phyloP scores from a whole-genome alignment of 2,329 filamentous ascomycete species.

The Curvularia lunata region DNA sequence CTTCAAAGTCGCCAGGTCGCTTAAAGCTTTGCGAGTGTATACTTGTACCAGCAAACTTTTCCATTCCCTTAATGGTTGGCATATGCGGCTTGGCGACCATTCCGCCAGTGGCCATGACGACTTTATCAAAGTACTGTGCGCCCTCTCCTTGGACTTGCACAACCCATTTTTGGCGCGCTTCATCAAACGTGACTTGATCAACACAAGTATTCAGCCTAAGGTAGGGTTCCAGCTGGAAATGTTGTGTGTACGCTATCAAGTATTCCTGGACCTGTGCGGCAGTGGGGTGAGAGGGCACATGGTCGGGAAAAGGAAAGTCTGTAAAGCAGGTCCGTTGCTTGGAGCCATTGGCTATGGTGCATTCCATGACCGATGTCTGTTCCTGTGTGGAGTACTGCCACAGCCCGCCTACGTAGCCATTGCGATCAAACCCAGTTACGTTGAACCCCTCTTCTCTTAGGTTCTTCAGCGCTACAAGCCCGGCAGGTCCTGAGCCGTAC shows the following conservation, averaged over 20 bases:
- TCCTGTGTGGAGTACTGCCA: constrained; percentile 32
- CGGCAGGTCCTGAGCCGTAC: constrained; percentile 15
- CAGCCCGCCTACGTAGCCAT: constrained; percentile 29
- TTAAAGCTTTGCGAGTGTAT: constrained; percentile 27
- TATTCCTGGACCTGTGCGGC: constrained; percentile 32
- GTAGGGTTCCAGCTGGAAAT: constrained; percentile 25
- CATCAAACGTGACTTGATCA: constrained; percentile 19
- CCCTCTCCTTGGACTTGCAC: constrained; percentile 12
- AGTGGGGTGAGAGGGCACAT: constrained; percentile 24
- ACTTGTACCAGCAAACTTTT: constrained; percentile 23
- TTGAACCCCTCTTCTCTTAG: constrained; percentile 30
- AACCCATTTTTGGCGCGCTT: constrained; percentile 22
- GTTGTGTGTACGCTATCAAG: constrained; percentile 22
- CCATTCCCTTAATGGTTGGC: constrained; percentile 24
- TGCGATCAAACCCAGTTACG: constrained; percentile 30
- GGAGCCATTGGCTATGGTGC: constrained; percentile 30
- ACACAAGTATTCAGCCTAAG: constrained; percentile 24
- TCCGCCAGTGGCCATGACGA: constrained; percentile 31
- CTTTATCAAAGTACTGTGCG: constrained; percentile 27
- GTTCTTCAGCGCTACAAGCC: constrained; percentile 28
- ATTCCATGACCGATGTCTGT: constrained; percentile 30
- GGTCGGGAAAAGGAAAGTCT: constrained; percentile 28
- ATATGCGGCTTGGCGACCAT: constrained; percentile 24
- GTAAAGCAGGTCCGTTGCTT: constrained; percentile 34
- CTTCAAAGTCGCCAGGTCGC: constrained; percentile 16